Base-by-base conservation (phyloP, 257 asterid genomes). In the Rehmannia glutinosa region DNA sequence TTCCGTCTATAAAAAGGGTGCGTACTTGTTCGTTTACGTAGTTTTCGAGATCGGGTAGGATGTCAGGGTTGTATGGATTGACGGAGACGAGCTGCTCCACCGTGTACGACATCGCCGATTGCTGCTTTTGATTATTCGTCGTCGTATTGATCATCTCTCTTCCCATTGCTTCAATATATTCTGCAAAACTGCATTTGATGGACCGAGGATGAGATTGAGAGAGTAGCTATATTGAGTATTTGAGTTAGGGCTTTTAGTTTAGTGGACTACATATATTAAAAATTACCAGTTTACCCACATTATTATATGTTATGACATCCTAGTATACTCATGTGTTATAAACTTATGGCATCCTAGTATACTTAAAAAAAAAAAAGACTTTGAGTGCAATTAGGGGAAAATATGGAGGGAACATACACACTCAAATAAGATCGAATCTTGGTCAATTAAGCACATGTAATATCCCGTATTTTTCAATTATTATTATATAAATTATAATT, bases 21-120 rank as follows among this genome's bases (percentile, higher is more conserved):
- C n/a, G n/a, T 32, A 75, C 80, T 65, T 75, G 80, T 47, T 75
- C 80, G 64, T 91, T 84, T 66, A 94, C 98, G 67, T 83, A 88
- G 83, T 84, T 87, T 76, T 94, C 98, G 38, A 94, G 95, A 81
- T 94, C 99, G 8, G 95, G 95, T 15, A 89, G 83, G 76, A 94
- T 94, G 69, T 94, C 98, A 4, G 97, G 97, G 74, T 91, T 94
- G 90, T 94, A 94, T n/a, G 98, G 99, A 69, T 91, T 91, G 78
- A 94, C 96, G 75, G 91, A 75, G 61, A 94, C 82, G 72, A 94
- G 95, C 75, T 89, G 95, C 84, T 94, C 95, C 75, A 94, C 96
- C 68, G 98, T 81, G 83, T 75, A 68, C 36, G 93, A 75, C 84
- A 73, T 62, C 77, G 80, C 33, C 69, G 86, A 60, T 42, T 77